Evolutionary conservation across 2,329 filamentous ascomycete genomes (phyloP).

Genomic region (Aspergillus neotritici): DNA sequence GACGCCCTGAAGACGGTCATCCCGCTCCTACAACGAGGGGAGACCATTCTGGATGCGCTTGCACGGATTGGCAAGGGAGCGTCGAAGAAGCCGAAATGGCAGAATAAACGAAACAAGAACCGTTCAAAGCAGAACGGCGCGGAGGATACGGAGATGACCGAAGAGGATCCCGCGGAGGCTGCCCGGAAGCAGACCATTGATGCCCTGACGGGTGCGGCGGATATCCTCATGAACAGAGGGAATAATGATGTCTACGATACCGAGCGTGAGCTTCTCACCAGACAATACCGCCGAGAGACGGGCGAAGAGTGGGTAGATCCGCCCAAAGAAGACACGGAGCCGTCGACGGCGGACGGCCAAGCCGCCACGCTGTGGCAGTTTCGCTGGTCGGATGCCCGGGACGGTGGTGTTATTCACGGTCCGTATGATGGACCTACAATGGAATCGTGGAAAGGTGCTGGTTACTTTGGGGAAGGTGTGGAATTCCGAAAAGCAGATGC

Average conservation of each 20-base stretch:
- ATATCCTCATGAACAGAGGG: constrained; percentile 75
- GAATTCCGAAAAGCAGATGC: constrained; percentile 63
- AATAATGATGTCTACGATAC: constrained; percentile 88
- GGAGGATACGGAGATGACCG: constrained; percentile 65
- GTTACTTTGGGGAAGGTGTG: constrained; percentile 84
- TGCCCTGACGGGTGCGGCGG: constrained; percentile 80
- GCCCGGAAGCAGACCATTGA: constrained; percentile 69
- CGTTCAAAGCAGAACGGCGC: constrained; percentile 42
- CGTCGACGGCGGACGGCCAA: constrained; percentile 28
- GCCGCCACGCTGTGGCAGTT: constrained; percentile 70
- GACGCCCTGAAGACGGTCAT: constrained; percentile 73
- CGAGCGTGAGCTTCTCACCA: constrained; percentile 74
- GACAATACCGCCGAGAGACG: constrained; percentile 78
- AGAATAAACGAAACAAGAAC: constrained; percentile 52
- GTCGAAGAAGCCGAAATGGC: constrained; percentile 56
- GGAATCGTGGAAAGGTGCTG: constrained; percentile 84
- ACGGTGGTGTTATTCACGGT: constrained; percentile 72
- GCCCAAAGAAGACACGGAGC: constrained; percentile 17
- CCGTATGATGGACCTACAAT: constrained; percentile 82
- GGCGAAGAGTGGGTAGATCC: constrained; percentile 75
- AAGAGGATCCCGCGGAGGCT: constrained; percentile 63
- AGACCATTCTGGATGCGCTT: constrained; percentile 83
- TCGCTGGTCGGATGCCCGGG: constrained; percentile 82
- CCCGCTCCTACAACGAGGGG: constrained; percentile 64
- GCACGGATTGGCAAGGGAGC: constrained; percentile 69